Base-by-base conservation (phyloP, 2,329 filamentous ascomycete genomes). In the Fusarium annulatum region DNA sequence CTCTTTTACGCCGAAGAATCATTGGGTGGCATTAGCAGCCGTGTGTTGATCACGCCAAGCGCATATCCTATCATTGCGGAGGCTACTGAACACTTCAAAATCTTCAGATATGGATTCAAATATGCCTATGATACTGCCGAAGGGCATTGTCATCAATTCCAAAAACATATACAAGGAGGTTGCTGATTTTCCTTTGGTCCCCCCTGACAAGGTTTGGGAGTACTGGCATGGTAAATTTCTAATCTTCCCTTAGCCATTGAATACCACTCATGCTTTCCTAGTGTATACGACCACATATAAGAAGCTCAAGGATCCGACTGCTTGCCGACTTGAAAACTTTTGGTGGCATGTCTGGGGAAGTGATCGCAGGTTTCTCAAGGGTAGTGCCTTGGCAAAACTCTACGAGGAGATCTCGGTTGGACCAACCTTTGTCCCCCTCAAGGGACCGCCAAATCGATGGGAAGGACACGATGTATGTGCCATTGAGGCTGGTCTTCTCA, bases 341-440 rank as follows among this genome's bases (percentile, higher is more conserved):
- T 92, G 89, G 89, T 91, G 89, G 87, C 89, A 91, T 76, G 88
- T 91, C 61, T 89, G 88, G 85, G 89, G 89, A 39, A 91, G 90
- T 73, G 83, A 90, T 71, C 83, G 86, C 34, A 84, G 86, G 39
- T 78, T 84, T 60, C 82, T 91, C 53, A 86, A 87, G 52, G 89
- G 88, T 43, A 82, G 82, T 39, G 84, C 85, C 18, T 82, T 91
- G 51, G 89, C 90, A 64, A 85, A 80, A 68, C 80, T 91, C 9
- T 91, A 88, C 74, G 83, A 87, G 75, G 83, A 89, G 38, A 90
- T 91, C 51, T 90, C 89, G 1, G 83, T 85, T 51, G 89, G 89
- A 14, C 85, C 87, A 65, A 89, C 87, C 8, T 86, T 88, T 78
- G 86, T 90, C 33, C 88, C 88, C 45, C 80, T 91, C 36, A 84